Conservation (phyloP, 2,329 filamentous ascomycete species). For the Claviceps pazoutovae region DNA sequence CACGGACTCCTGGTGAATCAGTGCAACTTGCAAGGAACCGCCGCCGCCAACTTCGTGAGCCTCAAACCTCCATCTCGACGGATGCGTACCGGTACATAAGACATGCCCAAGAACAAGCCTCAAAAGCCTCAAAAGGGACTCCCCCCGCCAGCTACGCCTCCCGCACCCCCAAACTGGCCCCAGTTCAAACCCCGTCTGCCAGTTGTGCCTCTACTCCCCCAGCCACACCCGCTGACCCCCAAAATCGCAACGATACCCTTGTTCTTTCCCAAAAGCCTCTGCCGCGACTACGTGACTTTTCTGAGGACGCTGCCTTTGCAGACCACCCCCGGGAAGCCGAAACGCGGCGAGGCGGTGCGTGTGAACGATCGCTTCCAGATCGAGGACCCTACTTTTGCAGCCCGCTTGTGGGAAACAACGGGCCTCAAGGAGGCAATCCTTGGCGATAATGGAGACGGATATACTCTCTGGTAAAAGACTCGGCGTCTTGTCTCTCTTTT, state of each 20-base stretch:
- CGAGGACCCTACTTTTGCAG: constrained; percentile 60
- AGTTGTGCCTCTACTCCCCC: constrained; percentile 46
- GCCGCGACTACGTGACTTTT: constrained; percentile 63
- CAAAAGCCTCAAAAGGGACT: constrained; percentile 13
- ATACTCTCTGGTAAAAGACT: constrained; percentile 30
- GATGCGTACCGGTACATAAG: neutral
- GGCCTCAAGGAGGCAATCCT: constrained; percentile 51
- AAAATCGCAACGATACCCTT: constrained; percentile 63
- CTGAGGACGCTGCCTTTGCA: constrained; percentile 53
- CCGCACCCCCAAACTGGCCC: constrained; percentile 48
- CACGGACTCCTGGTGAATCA: too few relatives aligned
- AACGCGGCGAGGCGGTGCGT: constrained; percentile 64
- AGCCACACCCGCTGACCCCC: constrained; percentile 31
- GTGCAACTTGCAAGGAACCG: too few relatives aligned
- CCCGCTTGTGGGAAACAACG: constrained; percentile 62
- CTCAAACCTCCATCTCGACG: too few relatives aligned
- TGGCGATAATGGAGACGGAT: constrained; percentile 15
- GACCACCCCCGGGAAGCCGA: constrained; percentile 67
- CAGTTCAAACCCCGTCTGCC: constrained; percentile 55
- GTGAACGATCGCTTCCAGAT: constrained; percentile 87
- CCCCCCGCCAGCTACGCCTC: constrained; percentile 7
- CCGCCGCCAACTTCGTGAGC: too few relatives aligned
- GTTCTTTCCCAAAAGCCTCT: constrained; percentile 63
- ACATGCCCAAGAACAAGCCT: constrained; percentile 22
- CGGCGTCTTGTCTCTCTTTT: constrained; percentile 9